Base-by-base conservation (phyloP, 441 rosid species). In the Cnidoscolus chayamansa region DNA sequence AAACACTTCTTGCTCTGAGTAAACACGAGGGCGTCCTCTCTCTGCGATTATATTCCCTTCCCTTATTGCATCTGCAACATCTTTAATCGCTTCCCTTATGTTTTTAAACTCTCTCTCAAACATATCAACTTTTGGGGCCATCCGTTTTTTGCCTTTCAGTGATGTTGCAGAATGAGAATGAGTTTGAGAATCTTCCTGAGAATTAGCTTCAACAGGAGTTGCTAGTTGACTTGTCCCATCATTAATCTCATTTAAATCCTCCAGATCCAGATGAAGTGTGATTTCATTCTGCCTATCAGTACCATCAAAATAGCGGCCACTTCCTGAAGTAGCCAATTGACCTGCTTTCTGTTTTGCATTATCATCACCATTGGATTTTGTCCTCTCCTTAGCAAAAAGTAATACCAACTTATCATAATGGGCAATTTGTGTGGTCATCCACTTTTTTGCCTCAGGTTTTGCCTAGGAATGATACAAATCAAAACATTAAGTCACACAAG, bases 1-100 rank as follows among this genome's bases (percentile, higher is more conserved):
- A 59, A 77, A 79, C 43, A 74, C 78, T 73, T 81, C 78, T 65
- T 64, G 75, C 67, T 74, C 79, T 1, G 79, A 19, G 72, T 77
- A 64, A 45, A 82, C 78, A 2, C 25, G 65, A n/a, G 45, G 76
- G 66, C 74, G 37, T 59, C 80, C 74, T 55, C 76, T 68, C 74
- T 76, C 82, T 4, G 66, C 77, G 45, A 74, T 69, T n/a, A 31
- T 25, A 63, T 70, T 78, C 62, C 69, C 76, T 69, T 75, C 77
- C 59, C 74, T 78, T 37, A 71, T 71, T 73, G 82, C 80, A 4
- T 69, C 61, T 32, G 80, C 77, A 53, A 72, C 81, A 53, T 77
- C 78, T 54, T 70, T 71, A 60, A 72, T 67, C 61, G 72, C 82
- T 48, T 78, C 74, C 43, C 8, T 71, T 57, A 66, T 74, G 72